A percentile compares a stretch with the other conserved stretches of the same genome.
Evolutionary conservation across 2,329 filamentous ascomycete species (phyloP).

Genomic region (Exophiala sideris): DNA sequence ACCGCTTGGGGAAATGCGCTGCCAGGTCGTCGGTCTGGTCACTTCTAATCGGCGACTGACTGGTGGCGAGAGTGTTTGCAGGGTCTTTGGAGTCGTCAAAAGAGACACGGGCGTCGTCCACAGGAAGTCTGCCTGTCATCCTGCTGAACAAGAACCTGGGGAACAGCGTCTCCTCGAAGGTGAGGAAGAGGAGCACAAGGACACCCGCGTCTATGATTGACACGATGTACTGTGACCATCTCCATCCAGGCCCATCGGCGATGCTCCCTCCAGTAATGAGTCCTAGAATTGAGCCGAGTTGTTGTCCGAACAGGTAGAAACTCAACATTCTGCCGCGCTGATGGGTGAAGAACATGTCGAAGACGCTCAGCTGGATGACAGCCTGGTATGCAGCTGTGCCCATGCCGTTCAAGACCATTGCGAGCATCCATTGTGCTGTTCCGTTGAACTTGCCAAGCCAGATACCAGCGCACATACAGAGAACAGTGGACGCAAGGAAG

Average conservation of each 20-base stretch:
- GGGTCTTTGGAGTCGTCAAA: background rate
- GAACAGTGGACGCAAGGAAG: constrained; percentile 49
- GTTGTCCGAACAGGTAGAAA: constrained; percentile 45
- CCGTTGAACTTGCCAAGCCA: constrained; percentile 60
- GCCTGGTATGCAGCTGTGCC: constrained; percentile 50
- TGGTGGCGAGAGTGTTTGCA: background rate
- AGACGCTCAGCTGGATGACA: constrained; percentile 43
- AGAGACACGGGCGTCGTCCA: background rate
- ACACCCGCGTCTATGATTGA: constrained; percentile 32
- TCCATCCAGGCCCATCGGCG: constrained; percentile 35
- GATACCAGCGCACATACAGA: constrained; percentile 53
- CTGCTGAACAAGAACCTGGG: constrained; percentile 23
- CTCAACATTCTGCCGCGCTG: constrained; percentile 49
- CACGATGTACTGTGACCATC: constrained; percentile 36
- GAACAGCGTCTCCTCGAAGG: constrained; percentile 36
- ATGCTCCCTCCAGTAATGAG: constrained; percentile 35
- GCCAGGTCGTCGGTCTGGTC: constrained; percentile 28
- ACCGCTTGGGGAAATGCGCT: constrained; percentile 22
- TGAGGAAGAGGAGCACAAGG: constrained; percentile 33
- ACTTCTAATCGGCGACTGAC: constrained; percentile 14
- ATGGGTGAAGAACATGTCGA: constrained; percentile 50
- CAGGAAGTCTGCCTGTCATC: constrained; percentile 17
- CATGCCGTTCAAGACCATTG: constrained; percentile 57
- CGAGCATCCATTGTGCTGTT: constrained; percentile 61
- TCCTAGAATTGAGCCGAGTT: constrained; percentile 35